A percentile compares a stretch with the other conserved stretches of the same genome.
These are phyloP conservation scores for Trichoderma pleuroti DNA, from an alignment of 2,329 filamentous ascomycete genomes.

Conservation along the genomic window DNA sequence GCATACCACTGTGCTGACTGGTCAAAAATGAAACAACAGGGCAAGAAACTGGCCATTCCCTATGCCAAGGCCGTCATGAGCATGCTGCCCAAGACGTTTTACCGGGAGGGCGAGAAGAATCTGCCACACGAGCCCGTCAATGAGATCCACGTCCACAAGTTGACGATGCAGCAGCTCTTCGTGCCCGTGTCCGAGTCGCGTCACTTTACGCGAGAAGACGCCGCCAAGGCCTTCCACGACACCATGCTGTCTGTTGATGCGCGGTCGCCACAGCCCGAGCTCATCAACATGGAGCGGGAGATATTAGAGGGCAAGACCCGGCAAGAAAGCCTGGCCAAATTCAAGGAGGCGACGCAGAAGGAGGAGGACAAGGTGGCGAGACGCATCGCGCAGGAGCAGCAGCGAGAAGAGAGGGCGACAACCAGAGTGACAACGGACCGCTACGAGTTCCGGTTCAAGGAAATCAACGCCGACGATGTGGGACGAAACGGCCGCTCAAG, in stretches of 20 bases:
- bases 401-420: constrained; percentile 39
- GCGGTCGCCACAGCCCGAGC: constrained; percentile 60
- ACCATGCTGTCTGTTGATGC: constrained; percentile 57
- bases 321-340: constrained; percentile 38
- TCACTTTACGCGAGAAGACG: constrained; percentile 61
- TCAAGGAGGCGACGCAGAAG: constrained; percentile 42
- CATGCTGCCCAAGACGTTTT: constrained; percentile 75
- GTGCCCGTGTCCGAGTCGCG: constrained; percentile 61
- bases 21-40: constrained; percentile 46
- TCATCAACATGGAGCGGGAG: constrained; percentile 54
- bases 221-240: constrained; percentile 61
- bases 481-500: constrained; percentile 52
- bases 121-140: constrained; percentile 58
- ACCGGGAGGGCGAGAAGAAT: constrained; percentile 47
- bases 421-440: constrained; percentile 48
- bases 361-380: constrained; percentile 41
- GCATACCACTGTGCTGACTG: constrained; percentile 25
- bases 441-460: constrained; percentile 61
- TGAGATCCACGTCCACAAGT: constrained; percentile 59
- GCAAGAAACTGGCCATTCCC: constrained; percentile 69
- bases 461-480: constrained; percentile 54
- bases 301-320: constrained; percentile 36
- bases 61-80: constrained; percentile 72
- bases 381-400: constrained; percentile 31
- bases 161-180: constrained; percentile 63